Conservation (phyloP, 1,284 basidiomycete species). For the Sporisorium iseilematis-ciliati region DNA sequence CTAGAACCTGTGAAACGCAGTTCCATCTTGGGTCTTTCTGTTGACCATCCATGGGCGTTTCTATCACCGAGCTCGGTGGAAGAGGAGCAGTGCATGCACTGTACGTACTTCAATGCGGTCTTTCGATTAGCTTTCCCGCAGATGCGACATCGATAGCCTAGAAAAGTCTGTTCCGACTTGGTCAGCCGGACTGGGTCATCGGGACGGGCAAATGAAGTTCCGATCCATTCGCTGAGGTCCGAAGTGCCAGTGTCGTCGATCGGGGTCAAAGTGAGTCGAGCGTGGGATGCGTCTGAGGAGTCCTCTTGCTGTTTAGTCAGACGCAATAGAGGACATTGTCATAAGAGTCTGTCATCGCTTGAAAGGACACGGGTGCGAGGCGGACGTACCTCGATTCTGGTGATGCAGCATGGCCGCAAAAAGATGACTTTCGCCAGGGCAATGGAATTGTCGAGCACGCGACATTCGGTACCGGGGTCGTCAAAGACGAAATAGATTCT, state of each 20-base stretch:
- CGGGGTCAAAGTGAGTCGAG: conserved; percentile 5
- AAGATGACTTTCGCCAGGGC: conserved; percentile 15
- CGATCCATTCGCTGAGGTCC: too few relatives aligned
- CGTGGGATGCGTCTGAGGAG: not conserved
- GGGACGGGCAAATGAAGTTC: too few relatives aligned
- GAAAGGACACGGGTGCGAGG: not conserved
- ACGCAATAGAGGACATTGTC: not conserved
- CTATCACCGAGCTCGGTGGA: not conserved
- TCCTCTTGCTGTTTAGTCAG: conserved; percentile 1
- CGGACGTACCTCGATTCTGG: conserved; percentile 16
- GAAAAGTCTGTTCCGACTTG: conserved; percentile 14
- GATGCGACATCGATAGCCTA: conserved; percentile 19
- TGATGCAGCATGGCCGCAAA: conserved; percentile 18
- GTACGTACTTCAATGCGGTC: not conserved
- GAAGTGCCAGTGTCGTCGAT: not conserved
- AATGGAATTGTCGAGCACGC: conserved; percentile 12
- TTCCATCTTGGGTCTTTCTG: conserved; percentile 18
- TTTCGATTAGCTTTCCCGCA: conserved; percentile 38
- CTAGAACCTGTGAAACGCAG: conserved; percentile 21
- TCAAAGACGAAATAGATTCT: conserved; percentile 10
- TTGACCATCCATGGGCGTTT: not conserved
- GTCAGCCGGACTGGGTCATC: not conserved
- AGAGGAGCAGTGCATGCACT: conserved; percentile 23
- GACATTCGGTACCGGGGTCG: conserved; percentile 7
- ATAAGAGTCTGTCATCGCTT: not conserved